These are phyloP conservation scores for Aspergillus piperis DNA, from an alignment of 2,329 filamentous ascomycete genomes.

Conservation along the genomic window DNA sequence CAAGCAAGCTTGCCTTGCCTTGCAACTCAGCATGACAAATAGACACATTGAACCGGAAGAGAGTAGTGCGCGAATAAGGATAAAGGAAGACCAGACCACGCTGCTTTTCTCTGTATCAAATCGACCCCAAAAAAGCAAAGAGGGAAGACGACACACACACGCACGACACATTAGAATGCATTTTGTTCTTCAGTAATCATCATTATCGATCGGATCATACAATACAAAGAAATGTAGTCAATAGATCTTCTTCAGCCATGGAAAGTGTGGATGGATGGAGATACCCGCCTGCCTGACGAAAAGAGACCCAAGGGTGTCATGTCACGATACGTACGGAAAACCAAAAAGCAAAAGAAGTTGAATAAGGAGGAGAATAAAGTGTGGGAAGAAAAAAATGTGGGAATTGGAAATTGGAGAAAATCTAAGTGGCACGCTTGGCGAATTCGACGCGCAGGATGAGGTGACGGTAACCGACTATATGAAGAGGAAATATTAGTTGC, in stretches of 20 bases:
- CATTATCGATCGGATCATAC: constrained; percentile 42
- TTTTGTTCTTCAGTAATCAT: constrained; percentile 33
- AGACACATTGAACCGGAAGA: background rate
- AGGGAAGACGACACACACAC: constrained; percentile 32
- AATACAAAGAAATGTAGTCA: constrained; percentile 30
- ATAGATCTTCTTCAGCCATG: constrained; percentile 27
- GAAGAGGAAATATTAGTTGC: constrained; percentile 8
- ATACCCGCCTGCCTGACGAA: constrained; percentile 32
- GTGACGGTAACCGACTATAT: constrained; percentile 53
- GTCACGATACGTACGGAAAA: constrained; percentile 26
- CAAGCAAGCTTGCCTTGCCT: background rate
- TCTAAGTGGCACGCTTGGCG: constrained; percentile 50
- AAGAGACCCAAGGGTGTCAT: constrained; percentile 27
- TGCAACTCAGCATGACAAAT: background rate
- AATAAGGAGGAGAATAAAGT: background rate
- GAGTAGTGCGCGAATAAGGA: background rate
- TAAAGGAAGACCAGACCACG: constrained; percentile 24
- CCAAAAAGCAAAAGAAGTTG: constrained; percentile 21
- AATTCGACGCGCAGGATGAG: constrained; percentile 56
- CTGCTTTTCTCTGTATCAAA: constrained; percentile 20
- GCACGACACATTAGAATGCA: constrained; percentile 17
- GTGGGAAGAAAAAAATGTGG: background rate
- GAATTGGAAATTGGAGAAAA: constrained; percentile 9
- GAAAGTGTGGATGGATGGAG: constrained; percentile 7
- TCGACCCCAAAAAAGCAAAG: constrained; percentile 8